Base-by-base conservation (phyloP, 805 yeast genomes). In the Yamadazyma laniorum region DNA sequence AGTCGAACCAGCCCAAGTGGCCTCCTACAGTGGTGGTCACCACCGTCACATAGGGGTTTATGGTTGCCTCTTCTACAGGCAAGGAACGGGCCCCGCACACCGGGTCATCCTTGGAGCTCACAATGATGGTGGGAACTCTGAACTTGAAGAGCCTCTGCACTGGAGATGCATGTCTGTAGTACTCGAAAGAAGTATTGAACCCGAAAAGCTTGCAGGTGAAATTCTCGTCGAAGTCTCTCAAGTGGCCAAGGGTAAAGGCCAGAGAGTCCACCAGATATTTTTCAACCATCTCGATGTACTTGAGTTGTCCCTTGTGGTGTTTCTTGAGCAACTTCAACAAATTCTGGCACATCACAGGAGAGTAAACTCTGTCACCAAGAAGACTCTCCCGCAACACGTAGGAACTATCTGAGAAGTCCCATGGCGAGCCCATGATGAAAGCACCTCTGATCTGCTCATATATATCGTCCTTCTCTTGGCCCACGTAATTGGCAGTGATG, bases 91-190 rank as follows among this genome's bases (percentile, higher is more conserved):
- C 73, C 4, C 72, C 70, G 29, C 79, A 72, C 29, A 83, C 72
- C 5, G 91, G 88, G 53, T 84, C 93, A 54, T 84, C 91, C 14
- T 56, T 50, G 0, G 89, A 69, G 50, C 74, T 78, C 16, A 84
- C 57, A n/a, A 78, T 70, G 36, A 84, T 43, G 32, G 76, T 61
- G 11, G 93, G 93, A 3, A 81, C 77, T 43, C 76, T 70, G 32
- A 83, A 73, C 41, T 74, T 67, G 28, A 70, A 59, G 14, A 83
- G 58, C 47, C 82, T 65, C 45, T 75, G 72, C 22, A 73, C 66
- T 1, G 90, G 84, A 12, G 82, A 74, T 2, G 82, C 85, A 22
- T 75, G 79, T 37, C 80, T 62, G 55, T 83, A 83, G 59, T 84
- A 84, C 32, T 79, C 79, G 40, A 59, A 60, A 2, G 82, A 84